Evolutionary conservation across 2,329 filamentous ascomycete species (phyloP).

Genomic region (Penicillium aurantiogriseum): DNA sequence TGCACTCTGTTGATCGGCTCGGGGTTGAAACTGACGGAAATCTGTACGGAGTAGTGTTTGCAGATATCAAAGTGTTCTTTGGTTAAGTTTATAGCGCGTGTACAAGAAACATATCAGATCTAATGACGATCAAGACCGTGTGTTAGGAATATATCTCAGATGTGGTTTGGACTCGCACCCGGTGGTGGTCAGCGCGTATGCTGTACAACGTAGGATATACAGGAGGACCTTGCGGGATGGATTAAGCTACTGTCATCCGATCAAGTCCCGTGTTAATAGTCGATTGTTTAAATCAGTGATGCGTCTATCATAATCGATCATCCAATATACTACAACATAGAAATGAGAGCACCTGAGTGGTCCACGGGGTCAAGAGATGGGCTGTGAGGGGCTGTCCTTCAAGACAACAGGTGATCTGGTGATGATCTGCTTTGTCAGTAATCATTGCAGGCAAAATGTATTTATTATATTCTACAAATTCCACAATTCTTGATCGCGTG

Average conservation of each 20-base stretch:
- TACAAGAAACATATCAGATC: background rate
- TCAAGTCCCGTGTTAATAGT: background rate
- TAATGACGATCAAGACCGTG: background rate
- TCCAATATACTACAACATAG: background rate
- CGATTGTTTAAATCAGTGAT: background rate
- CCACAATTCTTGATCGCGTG: background rate
- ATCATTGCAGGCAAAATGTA: background rate
- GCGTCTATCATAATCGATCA: background rate
- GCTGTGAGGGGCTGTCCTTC: background rate
- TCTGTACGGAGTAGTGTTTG: background rate
- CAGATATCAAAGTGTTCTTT: background rate
- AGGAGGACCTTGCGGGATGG: background rate
- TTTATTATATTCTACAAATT: background rate
- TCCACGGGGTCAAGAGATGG: background rate
- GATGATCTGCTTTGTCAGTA: background rate
- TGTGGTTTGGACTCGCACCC: background rate
- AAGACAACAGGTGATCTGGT: background rate
- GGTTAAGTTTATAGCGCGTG: background rate
- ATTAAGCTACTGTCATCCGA: background rate
- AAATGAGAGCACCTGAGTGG: background rate
- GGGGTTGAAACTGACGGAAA: background rate
- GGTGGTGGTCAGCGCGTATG: background rate
- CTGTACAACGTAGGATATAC: background rate
- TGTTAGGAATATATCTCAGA: background rate
- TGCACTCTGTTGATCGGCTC: slow-evolving; percentile 4